Evolutionary conservation across 2,329 filamentous ascomycete species (phyloP).

Genomic region (Xylariaceae sp.): DNA sequence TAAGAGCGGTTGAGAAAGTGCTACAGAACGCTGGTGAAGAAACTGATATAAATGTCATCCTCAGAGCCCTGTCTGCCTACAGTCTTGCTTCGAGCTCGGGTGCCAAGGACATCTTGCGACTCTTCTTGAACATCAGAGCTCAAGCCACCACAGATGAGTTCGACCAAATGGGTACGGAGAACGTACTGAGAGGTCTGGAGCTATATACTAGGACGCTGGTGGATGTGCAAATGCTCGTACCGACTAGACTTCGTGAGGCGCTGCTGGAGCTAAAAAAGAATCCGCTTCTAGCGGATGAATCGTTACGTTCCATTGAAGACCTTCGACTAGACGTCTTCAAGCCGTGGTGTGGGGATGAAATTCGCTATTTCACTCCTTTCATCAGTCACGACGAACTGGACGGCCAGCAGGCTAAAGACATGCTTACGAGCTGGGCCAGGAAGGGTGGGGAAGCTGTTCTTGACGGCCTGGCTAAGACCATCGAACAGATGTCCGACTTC

Average conservation of each 20-base stretch:
- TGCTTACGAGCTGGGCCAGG: conserved; percentile 61
- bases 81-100: conserved; percentile 78
- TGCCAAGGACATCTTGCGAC: conserved; percentile 70
- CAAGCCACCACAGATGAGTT: conserved; percentile 64
- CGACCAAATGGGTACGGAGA: conserved; percentile 41
- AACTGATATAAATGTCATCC: conserved; percentile 48
- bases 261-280: conserved; percentile 65
- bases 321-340: conserved; percentile 74
- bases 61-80: conserved; percentile 76
- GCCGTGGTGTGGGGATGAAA: conserved; percentile 77
- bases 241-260: conserved; percentile 65
- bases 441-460: conserved; percentile 57
- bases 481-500: conserved; percentile 62
- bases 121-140: conserved; percentile 71
- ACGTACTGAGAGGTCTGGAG: conserved; percentile 61
- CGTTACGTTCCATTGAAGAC: conserved; percentile 62
- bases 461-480: conserved; percentile 55
- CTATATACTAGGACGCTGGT: conserved; percentile 75
- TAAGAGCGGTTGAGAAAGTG: conserved; percentile 65
- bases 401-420: conserved; percentile 54
- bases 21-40: conserved; percentile 58
- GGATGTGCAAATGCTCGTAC: conserved; percentile 72
- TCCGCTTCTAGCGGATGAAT: conserved; percentile 67
- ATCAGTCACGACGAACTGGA: conserved; percentile 76
- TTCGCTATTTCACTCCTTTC: conserved; percentile 81